Conservation (phyloP, 352 stramenopile species). For the Pythium insidiosum region DNA sequence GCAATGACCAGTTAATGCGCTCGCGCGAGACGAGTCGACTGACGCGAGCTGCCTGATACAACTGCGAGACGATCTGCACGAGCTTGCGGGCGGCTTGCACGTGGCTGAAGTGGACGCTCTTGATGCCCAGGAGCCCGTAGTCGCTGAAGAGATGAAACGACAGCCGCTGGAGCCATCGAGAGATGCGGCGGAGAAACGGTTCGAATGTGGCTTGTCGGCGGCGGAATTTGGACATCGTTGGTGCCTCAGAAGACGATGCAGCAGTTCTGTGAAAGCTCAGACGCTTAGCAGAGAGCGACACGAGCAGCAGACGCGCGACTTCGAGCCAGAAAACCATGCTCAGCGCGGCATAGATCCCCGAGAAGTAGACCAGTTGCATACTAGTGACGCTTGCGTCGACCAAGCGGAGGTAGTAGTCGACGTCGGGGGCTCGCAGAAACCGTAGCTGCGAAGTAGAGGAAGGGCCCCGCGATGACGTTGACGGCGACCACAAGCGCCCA, state of each 20-base stretch:
- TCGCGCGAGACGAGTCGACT: background rate
- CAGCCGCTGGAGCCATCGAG: no score
- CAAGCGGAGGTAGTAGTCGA: constrained; percentile 1
- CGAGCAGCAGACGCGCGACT: no score
- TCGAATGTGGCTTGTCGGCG: no score
- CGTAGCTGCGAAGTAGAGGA: background rate
- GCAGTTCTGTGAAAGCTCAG: no score
- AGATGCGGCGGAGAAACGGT: no score
- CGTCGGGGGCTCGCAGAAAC: background rate
- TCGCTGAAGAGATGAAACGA: background rate
- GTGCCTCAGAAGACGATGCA: no score
- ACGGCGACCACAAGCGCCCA: background rate
- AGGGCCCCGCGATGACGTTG: background rate
- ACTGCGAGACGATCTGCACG: background rate
- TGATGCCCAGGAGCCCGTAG: background rate
- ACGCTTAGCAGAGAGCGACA: no score
- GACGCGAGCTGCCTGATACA: background rate
- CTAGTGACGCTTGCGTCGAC: background rate
- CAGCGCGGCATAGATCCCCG: no score
- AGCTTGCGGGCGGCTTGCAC: background rate
- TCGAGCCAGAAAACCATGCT: no score
- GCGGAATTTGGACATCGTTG: no score
- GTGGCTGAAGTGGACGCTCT: background rate
- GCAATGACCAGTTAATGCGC: background rate
- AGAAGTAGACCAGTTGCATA: background rate